Percentiles rank a stretch among this genome's conserved stretches.
phyloP scores from a whole-genome alignment of 2,329 filamentous ascomycete species.

The Alternaria triticimaculans region DNA sequence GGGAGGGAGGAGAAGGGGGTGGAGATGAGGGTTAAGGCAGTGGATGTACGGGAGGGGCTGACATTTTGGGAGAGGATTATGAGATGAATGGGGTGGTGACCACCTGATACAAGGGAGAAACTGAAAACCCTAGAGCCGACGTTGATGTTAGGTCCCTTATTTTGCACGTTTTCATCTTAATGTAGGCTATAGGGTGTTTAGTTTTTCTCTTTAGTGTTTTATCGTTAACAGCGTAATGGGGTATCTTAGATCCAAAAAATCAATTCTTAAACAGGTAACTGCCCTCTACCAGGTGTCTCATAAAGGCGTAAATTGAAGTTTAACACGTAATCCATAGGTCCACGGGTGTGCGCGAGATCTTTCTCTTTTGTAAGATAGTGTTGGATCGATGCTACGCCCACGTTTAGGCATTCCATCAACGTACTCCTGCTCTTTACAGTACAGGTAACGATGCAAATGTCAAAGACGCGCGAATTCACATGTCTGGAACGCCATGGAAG shows the following conservation, averaged over 20 bases:
- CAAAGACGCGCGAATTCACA: neutral
- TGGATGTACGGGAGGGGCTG: neutral
- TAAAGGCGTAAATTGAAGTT: too few relatives aligned
- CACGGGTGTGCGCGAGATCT: too few relatives aligned
- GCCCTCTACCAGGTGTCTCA: too few relatives aligned
- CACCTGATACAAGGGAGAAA: neutral
- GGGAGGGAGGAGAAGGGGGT: neutral
- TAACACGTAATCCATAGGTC: too few relatives aligned
- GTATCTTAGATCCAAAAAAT: too few relatives aligned
- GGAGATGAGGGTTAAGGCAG: neutral
- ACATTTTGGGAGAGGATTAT: neutral
- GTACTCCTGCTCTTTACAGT: neutral
- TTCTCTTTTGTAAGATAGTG: neutral
- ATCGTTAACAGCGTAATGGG: too few relatives aligned
- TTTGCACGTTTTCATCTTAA: neutral
- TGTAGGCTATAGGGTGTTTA: neutral
- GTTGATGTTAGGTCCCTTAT: neutral
- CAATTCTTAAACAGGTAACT: too few relatives aligned
- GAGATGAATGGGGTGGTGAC: neutral
- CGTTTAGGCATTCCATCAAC: neutral
- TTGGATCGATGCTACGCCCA: neutral
- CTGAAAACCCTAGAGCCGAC: neutral
- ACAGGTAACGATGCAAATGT: neutral
- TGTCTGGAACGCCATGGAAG: neutral
- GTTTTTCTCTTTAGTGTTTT: too few relatives aligned